These are phyloP conservation scores for Penicillium sp. DNA, from an alignment of 2,329 filamentous ascomycete species.

Conservation along the genomic window DNA sequence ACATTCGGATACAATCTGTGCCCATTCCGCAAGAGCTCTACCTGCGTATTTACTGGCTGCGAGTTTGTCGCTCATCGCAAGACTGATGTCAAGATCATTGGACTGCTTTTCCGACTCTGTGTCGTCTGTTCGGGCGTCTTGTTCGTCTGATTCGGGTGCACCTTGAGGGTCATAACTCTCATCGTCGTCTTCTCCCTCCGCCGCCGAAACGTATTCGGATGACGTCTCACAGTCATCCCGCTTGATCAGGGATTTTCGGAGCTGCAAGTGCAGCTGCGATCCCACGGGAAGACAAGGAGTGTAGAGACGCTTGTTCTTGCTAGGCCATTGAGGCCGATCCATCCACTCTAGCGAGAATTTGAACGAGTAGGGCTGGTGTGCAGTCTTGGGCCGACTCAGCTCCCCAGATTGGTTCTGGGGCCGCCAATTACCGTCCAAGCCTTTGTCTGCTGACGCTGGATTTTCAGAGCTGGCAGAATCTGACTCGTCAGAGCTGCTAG, in stretches of 20 bases:
- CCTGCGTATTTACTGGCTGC: conserved; percentile 51
- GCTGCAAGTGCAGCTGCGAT: conserved; percentile 47
- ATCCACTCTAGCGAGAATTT: conserved; percentile 60
- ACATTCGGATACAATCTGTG: conserved; percentile 52
- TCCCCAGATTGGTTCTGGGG: too few relatives aligned
- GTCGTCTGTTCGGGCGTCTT: conserved; percentile 17
- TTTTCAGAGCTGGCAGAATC: too few relatives aligned
- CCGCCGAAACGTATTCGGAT: too few relatives aligned
- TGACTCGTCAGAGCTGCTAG: conserved; percentile 34
- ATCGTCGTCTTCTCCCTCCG: too few relatives aligned
- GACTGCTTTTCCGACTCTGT: too few relatives aligned
- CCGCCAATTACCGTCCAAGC: too few relatives aligned
- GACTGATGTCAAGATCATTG: too few relatives aligned
- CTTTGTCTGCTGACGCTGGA: conserved; percentile 18
- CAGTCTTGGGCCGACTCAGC: conserved; percentile 29
- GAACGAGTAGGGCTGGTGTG: conserved; percentile 53
- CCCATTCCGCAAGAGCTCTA: conserved; percentile 57
- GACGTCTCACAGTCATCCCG: too few relatives aligned
- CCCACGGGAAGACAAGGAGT: conserved; percentile 50
- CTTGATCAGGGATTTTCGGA: too few relatives aligned
- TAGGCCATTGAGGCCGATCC: conserved; percentile 44
- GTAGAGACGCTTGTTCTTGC: conserved; percentile 46
- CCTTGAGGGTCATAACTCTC: too few relatives aligned
- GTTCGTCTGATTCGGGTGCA: too few relatives aligned
- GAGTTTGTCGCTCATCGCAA: too few relatives aligned